Percentiles rank a stretch among this genome's conserved stretches.
phyloP scores from a whole-genome alignment of 768 basidiomycete genomes.

The Trametes cingulata region DNA sequence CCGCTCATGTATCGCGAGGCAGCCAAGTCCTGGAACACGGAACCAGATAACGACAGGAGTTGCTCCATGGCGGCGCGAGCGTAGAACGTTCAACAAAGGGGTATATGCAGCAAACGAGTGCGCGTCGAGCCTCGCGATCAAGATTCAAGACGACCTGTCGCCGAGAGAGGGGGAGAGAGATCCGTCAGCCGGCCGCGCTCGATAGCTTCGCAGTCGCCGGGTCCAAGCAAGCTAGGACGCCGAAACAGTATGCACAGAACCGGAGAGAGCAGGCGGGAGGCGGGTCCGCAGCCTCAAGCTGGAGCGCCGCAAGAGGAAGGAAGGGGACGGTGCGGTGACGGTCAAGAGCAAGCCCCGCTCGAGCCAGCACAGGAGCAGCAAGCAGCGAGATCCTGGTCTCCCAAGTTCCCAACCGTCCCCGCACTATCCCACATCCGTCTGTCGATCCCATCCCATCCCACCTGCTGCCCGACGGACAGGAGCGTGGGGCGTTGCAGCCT shows the following conservation, averaged over 20 bases:
- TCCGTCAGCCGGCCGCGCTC: background rate
- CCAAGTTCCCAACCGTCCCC: background rate
- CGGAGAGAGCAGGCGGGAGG: background rate
- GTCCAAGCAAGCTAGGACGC: too few relatives aligned
- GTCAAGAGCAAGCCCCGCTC: slow-evolving; percentile 9
- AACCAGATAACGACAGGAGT: background rate
- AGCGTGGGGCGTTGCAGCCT: too few relatives aligned
- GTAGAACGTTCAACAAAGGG: background rate
- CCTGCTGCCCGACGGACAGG: too few relatives aligned
- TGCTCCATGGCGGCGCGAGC: background rate
- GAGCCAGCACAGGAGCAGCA: too few relatives aligned
- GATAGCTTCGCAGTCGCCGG: too few relatives aligned
- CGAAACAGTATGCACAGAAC: too few relatives aligned
- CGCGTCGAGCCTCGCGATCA: background rate
- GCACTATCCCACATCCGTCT: background rate
- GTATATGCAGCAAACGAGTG: slow-evolving; percentile 3
- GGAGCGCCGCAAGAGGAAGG: background rate
- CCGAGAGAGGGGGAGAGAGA: background rate
- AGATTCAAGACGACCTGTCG: slow-evolving; percentile 14
- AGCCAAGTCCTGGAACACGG: slow-evolving; percentile 4
- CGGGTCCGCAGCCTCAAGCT: slow-evolving; percentile 10
- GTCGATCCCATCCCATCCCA: too few relatives aligned
- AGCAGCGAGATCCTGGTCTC: too few relatives aligned
- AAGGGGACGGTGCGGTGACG: background rate
- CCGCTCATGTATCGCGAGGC: slow-evolving; percentile 7